Conservation (phyloP, 257 asterid species). For the Jacaranda copaia region DNA sequence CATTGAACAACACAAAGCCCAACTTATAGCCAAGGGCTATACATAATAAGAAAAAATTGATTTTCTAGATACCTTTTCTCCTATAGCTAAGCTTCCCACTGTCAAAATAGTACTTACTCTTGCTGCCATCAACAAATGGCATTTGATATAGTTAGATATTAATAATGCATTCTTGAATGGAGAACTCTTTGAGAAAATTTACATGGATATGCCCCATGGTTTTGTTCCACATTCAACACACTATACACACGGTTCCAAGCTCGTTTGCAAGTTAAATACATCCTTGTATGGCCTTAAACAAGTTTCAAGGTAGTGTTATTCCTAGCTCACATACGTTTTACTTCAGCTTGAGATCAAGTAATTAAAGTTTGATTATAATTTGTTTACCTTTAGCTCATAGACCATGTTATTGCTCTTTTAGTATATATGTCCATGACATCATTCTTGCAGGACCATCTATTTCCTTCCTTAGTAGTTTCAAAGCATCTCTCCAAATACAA, state of each 20-base stretch:
- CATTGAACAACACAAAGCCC: neutral
- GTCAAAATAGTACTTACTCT: neutral
- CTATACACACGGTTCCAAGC: neutral
- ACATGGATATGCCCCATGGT: neutral
- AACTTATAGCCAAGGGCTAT: neutral
- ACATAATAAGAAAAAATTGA: neutral
- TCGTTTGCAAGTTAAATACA: neutral
- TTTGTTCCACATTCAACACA: neutral
- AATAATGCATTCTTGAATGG: neutral
- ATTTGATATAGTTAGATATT: neutral
- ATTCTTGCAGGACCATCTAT: no score
- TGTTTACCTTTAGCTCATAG: neutral
- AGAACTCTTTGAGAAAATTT: neutral
- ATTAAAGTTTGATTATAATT: neutral
- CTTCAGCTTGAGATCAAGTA: neutral
- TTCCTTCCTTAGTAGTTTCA: no score
- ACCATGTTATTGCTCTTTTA: neutral
- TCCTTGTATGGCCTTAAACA: neutral
- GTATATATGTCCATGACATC: neutral
- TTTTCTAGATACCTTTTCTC: neutral
- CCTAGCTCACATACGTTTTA: neutral
- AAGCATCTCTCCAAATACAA: neutral
- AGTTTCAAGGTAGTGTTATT: neutral
- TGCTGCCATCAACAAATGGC: neutral
- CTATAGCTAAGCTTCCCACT: neutral